Percentiles rank a stretch among this genome's conserved stretches.
Conservation (phyloP, 345 rosid species). For the Salix exigua region DNA sequence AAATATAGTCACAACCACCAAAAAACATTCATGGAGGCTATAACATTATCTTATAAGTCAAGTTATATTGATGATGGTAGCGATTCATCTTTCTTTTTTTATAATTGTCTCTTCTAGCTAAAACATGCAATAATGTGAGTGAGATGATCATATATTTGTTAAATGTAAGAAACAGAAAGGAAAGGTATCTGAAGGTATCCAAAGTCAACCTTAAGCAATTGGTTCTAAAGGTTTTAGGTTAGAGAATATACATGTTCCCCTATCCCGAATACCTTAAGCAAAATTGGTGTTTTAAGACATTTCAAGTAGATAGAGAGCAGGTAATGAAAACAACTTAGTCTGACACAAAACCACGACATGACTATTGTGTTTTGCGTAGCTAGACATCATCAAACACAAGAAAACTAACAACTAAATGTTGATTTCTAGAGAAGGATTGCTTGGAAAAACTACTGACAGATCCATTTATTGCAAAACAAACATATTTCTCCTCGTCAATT, state of each 20-base stretch:
- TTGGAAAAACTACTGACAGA: neutral
- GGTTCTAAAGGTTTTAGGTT: neutral
- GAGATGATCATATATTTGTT: neutral
- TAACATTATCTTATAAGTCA: neutral
- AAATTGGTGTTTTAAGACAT: neutral
- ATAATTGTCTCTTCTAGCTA: neutral
- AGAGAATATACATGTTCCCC: neutral
- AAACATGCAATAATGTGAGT: neutral
- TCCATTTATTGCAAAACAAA: neutral
- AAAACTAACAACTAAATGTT: neutral
- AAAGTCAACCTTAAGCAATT: neutral
- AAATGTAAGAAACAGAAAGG: neutral
- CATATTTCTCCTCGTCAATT: neutral
- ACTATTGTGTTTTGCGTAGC: neutral
- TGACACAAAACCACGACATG: neutral
- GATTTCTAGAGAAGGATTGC: neutral
- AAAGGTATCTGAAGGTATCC: neutral
- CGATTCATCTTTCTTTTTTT: neutral
- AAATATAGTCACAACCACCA: too few relatives aligned
- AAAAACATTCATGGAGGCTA: neutral
- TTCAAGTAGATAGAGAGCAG: neutral
- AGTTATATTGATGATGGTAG: neutral
- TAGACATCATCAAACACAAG: neutral
- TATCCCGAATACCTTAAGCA: neutral
- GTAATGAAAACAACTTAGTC: neutral